Conservation (phyloP, 768 basidiomycete species). For the Macrocybe gigantea region DNA sequence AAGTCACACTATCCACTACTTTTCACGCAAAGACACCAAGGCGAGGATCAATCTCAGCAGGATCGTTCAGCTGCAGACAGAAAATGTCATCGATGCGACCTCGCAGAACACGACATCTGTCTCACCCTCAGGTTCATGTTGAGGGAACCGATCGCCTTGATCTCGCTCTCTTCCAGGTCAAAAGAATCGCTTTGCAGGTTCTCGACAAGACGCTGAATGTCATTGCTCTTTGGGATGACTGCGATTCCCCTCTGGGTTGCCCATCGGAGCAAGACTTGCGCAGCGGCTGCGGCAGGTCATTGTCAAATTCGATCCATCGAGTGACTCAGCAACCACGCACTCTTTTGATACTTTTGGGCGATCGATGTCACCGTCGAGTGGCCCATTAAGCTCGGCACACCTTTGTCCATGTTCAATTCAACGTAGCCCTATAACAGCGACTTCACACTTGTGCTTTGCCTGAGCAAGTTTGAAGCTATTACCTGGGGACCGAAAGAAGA, state of each 20-base stretch:
- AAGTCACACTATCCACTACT: neutral
- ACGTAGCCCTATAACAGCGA: slow-evolving; percentile 34
- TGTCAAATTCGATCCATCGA: neutral
- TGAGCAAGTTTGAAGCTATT: slow-evolving; percentile 9
- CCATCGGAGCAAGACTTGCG: slow-evolving; percentile 77
- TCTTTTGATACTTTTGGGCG: slow-evolving; percentile 46
- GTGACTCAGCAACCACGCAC: slow-evolving; percentile 24
- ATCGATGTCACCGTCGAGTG: slow-evolving; percentile 39
- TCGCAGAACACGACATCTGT: slow-evolving; percentile 4
- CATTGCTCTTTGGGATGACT: slow-evolving; percentile 70
- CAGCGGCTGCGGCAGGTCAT: slow-evolving; percentile 34
- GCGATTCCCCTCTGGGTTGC: slow-evolving; percentile 69
- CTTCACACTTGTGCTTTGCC: too few relatives aligned
- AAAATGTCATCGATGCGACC: slow-evolving; percentile 5
- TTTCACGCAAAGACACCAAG: slow-evolving; percentile 66
- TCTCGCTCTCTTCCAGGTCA: slow-evolving; percentile 51
- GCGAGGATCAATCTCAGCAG: slow-evolving; percentile 57
- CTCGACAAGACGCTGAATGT: slow-evolving; percentile 36
- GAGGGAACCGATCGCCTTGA: slow-evolving; percentile 50
- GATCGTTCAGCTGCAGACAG: slow-evolving; percentile 56
- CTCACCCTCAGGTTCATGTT: slow-evolving; percentile 61
- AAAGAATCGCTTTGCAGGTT: slow-evolving; percentile 39
- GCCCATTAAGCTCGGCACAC: slow-evolving; percentile 43
- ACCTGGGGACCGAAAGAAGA: slow-evolving; percentile 40
- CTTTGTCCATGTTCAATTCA: slow-evolving; percentile 61